Conservation (phyloP, 495 filamentous ascomycete genomes). For the Penicillium steckii region DNA sequence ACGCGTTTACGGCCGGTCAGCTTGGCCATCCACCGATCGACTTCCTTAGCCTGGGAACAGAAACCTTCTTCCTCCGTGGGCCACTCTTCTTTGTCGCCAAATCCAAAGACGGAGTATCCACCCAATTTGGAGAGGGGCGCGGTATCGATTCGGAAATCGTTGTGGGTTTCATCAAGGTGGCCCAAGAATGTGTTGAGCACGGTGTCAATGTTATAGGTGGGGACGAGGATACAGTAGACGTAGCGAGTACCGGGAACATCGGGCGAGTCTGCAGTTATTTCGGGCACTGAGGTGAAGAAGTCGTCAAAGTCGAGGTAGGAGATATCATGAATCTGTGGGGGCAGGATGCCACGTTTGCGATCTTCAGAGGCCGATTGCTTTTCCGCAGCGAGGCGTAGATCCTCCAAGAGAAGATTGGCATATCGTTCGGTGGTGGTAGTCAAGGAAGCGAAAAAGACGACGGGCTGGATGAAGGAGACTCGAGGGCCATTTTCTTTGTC, state of each 20-base stretch:
- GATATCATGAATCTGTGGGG: slow-evolving; percentile 71
- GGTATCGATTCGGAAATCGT: slow-evolving; percentile 95
- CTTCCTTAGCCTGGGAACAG: slow-evolving; percentile 82
- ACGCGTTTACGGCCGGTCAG: slow-evolving; percentile 77
- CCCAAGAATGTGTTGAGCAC: slow-evolving; percentile 77
- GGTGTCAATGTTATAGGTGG: slow-evolving; percentile 90
- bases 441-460: slow-evolving; percentile 87
- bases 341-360: slow-evolving; percentile 43
- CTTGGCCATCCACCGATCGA: slow-evolving; percentile 95
- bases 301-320: slow-evolving; percentile 88
- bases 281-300: slow-evolving; percentile 67
- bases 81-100: slow-evolving; percentile 90
- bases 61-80: slow-evolving; percentile 86
- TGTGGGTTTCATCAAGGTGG: slow-evolving; percentile 84
- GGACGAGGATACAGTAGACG: slow-evolving; percentile 81
- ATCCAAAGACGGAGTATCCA: slow-evolving; percentile 91
- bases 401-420: slow-evolving; percentile 56
- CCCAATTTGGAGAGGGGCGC: slow-evolving; percentile 71
- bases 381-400: slow-evolving; percentile 40
- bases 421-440: slow-evolving; percentile 74
- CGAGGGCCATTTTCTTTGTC: slow-evolving; percentile 7
- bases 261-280: slow-evolving; percentile 47
- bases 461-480: slow-evolving; percentile 57
- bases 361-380: slow-evolving; percentile 28
- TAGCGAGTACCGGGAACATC: slow-evolving; percentile 53